Evolutionary conservation across 371 early-diverging fungal species (phyloP).

Genomic region (Mortierella sp.): DNA sequence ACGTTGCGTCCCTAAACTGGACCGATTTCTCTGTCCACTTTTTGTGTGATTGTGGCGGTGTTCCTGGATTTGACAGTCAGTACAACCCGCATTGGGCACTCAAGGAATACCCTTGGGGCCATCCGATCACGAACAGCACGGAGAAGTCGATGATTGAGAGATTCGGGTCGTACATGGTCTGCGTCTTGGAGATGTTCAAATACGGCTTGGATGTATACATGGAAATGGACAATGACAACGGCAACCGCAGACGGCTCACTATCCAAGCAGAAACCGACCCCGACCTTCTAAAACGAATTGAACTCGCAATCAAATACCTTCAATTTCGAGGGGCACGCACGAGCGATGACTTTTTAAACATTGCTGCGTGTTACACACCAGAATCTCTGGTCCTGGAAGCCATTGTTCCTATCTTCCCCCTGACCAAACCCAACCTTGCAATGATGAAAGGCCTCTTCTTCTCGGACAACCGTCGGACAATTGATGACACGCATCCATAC

Average conservation of each 20-base stretch:
- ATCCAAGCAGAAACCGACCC: conserved; percentile 11
- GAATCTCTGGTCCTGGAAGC: neutral
- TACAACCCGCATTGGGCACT: conserved; percentile 18
- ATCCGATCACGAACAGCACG: conserved; percentile 1
- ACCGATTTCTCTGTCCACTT: conserved; percentile 26
- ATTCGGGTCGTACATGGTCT: conserved; percentile 26
- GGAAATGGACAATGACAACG: neutral
- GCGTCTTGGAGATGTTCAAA: conserved; percentile 25
- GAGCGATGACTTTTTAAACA: neutral
- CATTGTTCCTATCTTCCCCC: neutral
- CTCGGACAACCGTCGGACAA: conserved; percentile 5
- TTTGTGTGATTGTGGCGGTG: conserved; percentile 36
- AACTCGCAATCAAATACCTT: conserved; percentile 16
- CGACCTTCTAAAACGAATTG: conserved; percentile 4
- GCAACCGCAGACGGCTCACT: neutral
- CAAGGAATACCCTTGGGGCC: conserved; percentile 9
- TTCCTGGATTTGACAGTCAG: conserved; percentile 13
- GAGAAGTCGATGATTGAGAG: conserved; percentile 1
- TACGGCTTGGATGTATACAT: conserved; percentile 13
- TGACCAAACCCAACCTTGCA: conserved; percentile 4
- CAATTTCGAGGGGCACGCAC: neutral
- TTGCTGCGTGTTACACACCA: neutral
- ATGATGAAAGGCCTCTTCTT: neutral
- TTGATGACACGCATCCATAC: conserved; percentile 12
- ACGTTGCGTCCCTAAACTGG: conserved; percentile 6